Percentiles rank a stretch among this genome's conserved stretches.
Conservation (phyloP, 1,139 yeast species). For the Hyphopichia burtonii region DNA sequence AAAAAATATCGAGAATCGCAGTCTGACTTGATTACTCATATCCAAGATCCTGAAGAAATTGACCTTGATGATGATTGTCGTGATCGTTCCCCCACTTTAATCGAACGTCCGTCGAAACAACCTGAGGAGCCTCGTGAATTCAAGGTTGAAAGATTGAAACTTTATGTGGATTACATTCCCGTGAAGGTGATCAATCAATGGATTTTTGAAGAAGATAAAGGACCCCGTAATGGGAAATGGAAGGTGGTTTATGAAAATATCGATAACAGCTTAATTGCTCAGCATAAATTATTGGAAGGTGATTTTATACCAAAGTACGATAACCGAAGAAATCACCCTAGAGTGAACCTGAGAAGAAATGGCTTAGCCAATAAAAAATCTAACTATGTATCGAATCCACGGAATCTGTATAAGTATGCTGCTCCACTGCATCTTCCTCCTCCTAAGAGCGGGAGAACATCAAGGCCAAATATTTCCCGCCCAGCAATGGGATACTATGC, state of each 20-base stretch:
- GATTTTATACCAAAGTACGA: conserved; percentile 24
- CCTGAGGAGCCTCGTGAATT: conserved; percentile 11
- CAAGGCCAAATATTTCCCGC: too few species aligned
- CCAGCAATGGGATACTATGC: neutral
- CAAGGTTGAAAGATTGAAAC: conserved; percentile 21
- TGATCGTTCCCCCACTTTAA: neutral
- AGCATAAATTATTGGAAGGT: conserved; percentile 41
- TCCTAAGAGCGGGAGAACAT: conserved; percentile 5
- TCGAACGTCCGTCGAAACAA: neutral
- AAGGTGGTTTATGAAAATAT: conserved; percentile 31
- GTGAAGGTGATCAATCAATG: conserved; percentile 46
- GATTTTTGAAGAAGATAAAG: conserved; percentile 47
- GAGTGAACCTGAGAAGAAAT: neutral
- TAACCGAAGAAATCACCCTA: conserved; percentile 8
- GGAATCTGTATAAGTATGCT: neutral
- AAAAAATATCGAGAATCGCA: conserved; percentile 8
- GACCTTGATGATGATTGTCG: neutral
- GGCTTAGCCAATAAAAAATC: too few species aligned
- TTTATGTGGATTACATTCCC: conserved; percentile 45
- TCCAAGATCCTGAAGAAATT: neutral
- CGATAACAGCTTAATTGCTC: conserved; percentile 33
- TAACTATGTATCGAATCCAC: neutral
- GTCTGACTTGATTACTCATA: neutral
- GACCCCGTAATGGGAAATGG: conserved; percentile 48
- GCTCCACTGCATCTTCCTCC: conserved; percentile 3